A percentile compares a stretch with the other conserved stretches of the same genome.
These are phyloP conservation scores for Candida yuanshanica DNA, from an alignment of 805 yeast genomes.

Conservation along the genomic window DNA sequence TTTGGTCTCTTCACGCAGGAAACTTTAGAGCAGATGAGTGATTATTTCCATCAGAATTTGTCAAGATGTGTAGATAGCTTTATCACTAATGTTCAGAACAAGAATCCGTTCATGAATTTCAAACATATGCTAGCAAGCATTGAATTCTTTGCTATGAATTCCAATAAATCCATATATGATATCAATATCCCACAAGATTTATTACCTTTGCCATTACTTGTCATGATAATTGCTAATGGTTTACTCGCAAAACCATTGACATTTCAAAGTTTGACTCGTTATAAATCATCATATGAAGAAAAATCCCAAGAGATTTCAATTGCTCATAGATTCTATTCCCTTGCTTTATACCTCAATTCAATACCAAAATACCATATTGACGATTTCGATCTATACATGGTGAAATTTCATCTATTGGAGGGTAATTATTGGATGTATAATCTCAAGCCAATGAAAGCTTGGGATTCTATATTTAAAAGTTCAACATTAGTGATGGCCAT, in stretches of 20 bases:
- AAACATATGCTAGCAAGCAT: conserved; percentile 8
- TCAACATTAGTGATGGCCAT: conserved; percentile 19
- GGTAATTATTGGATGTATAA: conserved; percentile 20
- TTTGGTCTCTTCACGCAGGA: conserved; percentile 4
- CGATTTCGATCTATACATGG: conserved; percentile 11
- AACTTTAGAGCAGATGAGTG: conserved; percentile 6
- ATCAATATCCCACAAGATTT: conserved; percentile 8
- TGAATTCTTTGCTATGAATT: conserved; percentile 4
- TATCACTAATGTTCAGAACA: conserved; percentile 14
- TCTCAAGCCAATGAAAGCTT: conserved; percentile 20
- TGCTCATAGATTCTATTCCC: conserved; percentile 9
- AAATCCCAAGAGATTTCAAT: conserved; percentile 3
- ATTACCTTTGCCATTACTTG: conserved; percentile 12
- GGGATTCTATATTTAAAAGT: conserved; percentile 16
- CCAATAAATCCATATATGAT: conserved; percentile 5
- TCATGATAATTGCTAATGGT: conserved; percentile 12
- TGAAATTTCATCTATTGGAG: conserved; percentile 14
- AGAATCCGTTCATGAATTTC: conserved; percentile 17
- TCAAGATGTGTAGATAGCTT: conserved; percentile 9
- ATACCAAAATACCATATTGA: conserved; percentile 10
- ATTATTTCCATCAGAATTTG: conserved; percentile 8
- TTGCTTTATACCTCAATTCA: conserved; percentile 11
- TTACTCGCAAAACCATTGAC: conserved; percentile 17
- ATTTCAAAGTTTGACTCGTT: conserved; percentile 8
- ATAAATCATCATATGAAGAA: conserved; percentile 10